Base-by-base conservation (phyloP, 768 basidiomycete species). In the Trametes cinnabarina region DNA sequence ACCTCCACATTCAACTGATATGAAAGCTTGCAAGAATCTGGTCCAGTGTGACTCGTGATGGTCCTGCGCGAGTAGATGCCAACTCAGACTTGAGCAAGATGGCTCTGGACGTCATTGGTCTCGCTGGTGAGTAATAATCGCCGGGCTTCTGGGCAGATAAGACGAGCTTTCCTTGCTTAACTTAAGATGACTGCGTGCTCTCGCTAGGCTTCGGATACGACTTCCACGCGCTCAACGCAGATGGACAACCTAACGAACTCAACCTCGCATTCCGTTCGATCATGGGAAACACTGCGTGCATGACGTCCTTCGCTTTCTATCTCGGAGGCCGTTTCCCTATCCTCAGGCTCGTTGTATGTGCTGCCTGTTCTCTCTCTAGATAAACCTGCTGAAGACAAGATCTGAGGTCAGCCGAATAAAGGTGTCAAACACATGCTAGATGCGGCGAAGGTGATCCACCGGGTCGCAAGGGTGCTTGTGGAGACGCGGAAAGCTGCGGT, bases 71-170 rank as follows among this genome's bases (percentile, higher is more conserved):
- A 10, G 62, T 74, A 14, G 71, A 79, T 34, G 63, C 71, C 19
- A 54, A 69, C 4, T 62, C 68, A 0, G 75, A 73, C 71, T 52
- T 77, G 14, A 68, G 61, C 50, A 69, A 61, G 55, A 65, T 66
- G 52, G 75, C 77, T 0, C 66, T 78, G 11, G 76, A 78, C 51
- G 66, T 77, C 40, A 77, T 79, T 19, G 77, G 76, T 7, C 70
- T 73, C 34, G 67, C 77, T 19, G 77, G 76, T 74, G 25, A 9
- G 50, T 7, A 3, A 4, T n/a, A 15, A 39, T 8, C 15, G 8
- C 12, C 17, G 30, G 6, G 6, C 30, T 4, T 44, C 12, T 5
- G 15, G 4, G 9, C 23, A 42, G n/a, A n/a, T n/a, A n/a, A n/a
- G n/a, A n/a, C n/a, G n/a, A n/a, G n/a, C n/a, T n/a, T n/a, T n/a